A percentile compares a stretch with the other conserved stretches of the same genome.
Conservation (phyloP, 108 stramenopile genomes). For the Pseudonitzschia multistriata region DNA sequence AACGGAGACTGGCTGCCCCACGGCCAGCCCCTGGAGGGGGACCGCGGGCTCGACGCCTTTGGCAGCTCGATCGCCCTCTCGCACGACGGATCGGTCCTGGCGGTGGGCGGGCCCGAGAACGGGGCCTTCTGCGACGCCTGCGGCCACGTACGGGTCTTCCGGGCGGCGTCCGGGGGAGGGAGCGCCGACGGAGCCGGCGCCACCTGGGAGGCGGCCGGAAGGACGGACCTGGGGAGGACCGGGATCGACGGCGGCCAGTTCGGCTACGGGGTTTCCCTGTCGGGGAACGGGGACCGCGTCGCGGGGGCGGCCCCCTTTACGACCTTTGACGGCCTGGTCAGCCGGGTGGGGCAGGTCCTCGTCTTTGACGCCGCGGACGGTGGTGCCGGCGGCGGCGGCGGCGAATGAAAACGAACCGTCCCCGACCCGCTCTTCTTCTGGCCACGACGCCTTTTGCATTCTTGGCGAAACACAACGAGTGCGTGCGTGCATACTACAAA, state of each 20-base stretch:
- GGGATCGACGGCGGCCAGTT: conserved; percentile 29
- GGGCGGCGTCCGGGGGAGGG: background rate
- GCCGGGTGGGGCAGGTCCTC: conserved; percentile 31
- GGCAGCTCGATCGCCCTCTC: conserved; percentile 41
- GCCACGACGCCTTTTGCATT: too few species aligned
- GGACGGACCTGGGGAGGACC: conserved; percentile 18
- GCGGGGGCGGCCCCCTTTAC: conserved; percentile 45
- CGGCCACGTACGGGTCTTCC: conserved; percentile 34
- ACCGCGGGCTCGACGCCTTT: conserved; percentile 20
- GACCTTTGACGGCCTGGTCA: conserved; percentile 31
- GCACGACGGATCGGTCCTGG: conserved; percentile 35
- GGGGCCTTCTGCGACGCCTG: conserved; percentile 27
- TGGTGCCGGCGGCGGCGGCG: too few species aligned
- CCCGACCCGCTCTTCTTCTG: too few species aligned
- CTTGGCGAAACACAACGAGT: too few species aligned
- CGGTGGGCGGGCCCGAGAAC: conserved; percentile 35
- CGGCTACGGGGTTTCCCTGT: conserved; percentile 41
- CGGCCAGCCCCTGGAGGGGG: conserved; percentile 29
- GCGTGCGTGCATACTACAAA: too few species aligned
- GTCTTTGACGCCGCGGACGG: too few species aligned
- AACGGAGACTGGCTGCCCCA: conserved; percentile 18
- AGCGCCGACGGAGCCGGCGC: background rate
- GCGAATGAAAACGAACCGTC: too few species aligned
- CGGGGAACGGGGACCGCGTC: conserved; percentile 24
- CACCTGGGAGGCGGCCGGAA: conserved; percentile 23